Conservation (phyloP, 2,329 filamentous ascomycete species). For the Shiraia sp. region DNA sequence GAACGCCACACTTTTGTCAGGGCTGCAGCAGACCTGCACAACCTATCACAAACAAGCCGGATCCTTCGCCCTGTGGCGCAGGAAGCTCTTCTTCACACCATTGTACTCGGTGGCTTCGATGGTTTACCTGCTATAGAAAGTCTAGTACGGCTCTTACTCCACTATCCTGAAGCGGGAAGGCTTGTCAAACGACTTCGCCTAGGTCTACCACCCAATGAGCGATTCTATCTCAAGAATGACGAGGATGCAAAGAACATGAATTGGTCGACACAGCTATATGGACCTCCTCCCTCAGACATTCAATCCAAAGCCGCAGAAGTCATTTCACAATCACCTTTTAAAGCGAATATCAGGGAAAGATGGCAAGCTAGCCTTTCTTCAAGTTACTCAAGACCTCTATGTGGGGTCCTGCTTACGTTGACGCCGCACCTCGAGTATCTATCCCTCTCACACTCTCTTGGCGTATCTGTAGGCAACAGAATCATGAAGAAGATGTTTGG, state of each 20-base stretch:
- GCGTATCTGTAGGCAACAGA: neutral
- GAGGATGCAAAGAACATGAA: neutral
- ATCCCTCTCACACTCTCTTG: slow-evolving; percentile 1
- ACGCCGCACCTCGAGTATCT: slow-evolving; percentile 1
- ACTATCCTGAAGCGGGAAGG: neutral
- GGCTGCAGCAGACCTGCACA: neutral
- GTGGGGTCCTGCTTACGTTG: slow-evolving; percentile 3
- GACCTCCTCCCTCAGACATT: neutral
- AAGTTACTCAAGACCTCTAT: slow-evolving; percentile 1
- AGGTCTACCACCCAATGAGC: slow-evolving; percentile 1
- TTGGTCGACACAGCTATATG: neutral
- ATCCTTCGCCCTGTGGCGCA: slow-evolving; percentile 2
- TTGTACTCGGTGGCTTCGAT: slow-evolving; percentile 6
- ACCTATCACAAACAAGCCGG: slow-evolving; percentile 6
- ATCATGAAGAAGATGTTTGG: slow-evolving; percentile 4
- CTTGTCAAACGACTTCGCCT: neutral
- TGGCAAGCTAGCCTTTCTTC: neutral
- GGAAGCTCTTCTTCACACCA: slow-evolving; percentile 11
- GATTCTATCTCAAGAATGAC: neutral
- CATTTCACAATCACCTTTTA: neutral
- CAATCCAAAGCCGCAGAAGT: neutral
- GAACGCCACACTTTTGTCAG: slow-evolving; percentile 1
- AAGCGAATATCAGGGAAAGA: neutral
- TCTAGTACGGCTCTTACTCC: slow-evolving; percentile 1
- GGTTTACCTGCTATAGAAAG: neutral